Evolutionary conservation across 768 basidiomycete species (phyloP), one percentile per base, ranked within the genome.

Genomic region (Psilocybe azurescens): DNA sequence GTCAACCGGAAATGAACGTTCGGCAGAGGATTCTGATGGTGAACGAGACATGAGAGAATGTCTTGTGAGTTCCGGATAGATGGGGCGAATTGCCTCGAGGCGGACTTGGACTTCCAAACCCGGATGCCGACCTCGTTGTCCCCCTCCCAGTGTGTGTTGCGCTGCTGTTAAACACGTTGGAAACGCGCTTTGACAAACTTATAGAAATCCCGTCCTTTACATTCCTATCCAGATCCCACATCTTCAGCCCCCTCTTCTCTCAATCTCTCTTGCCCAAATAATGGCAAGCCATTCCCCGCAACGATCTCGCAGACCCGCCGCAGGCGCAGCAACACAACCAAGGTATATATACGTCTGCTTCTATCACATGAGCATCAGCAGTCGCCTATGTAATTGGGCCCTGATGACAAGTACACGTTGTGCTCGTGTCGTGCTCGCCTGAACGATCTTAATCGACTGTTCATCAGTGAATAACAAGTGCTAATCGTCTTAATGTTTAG

Each of bases 261-360:
- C 70, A 67, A 16, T 16, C 65, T 64, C 69, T 75, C 75, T 65
- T 66, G 73, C 64, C 67, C 69, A 66, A 51, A 58, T 67, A 71
- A 89, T 89, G 88, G 80, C 87, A 36, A 84, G 77, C 68, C 82
- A 84, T 67, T 86, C 86, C 29, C 84, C 85, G 14, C 84, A 87
- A 70, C 85, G 86, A 72, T 74, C 78, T 66, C 81, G 86, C 69
- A 86, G 84, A 72, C 66, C 66, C 81, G 70, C 67, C 80, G 9
- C 84, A 80, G 68, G 74, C 80, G 57, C 83, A 82, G 68, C 76
- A 80, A 60, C 54, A 72, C 41, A 79, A 78, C 55, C 83, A 82
- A 77, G 81, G 86, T 86, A 66, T 69, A 81, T 60, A 56, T 58
- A 44, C 36, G 51, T 44, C 54, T 59, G 44, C 50, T 60, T 60